Conservation (phyloP, 1,284 basidiomycete genomes). For the Ganoderma lucidum region DNA sequence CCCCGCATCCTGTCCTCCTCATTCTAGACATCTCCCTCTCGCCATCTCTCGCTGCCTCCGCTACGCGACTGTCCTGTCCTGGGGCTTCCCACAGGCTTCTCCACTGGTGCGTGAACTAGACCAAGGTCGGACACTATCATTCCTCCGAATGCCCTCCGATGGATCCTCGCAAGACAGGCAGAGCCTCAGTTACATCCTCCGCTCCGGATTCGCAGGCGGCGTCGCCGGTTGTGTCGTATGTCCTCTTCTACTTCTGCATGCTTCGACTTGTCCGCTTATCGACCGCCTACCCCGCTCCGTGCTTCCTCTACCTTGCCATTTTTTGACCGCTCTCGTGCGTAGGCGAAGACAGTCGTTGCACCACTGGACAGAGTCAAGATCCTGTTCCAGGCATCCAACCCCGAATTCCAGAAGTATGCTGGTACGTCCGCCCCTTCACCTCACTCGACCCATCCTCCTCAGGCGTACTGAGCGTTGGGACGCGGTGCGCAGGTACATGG, state of each 20-base stretch:
- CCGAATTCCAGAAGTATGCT: constrained; percentile 93
- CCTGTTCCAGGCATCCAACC: constrained; percentile 96
- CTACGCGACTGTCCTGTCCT: not conserved
- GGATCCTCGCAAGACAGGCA: constrained; percentile 58
- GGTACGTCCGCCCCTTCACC: constrained; percentile 55
- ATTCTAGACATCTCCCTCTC: not conserved
- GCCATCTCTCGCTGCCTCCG: not conserved
- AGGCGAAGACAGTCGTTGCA: constrained; percentile 98
- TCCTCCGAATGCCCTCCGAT: constrained; percentile 68
- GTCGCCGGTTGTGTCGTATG: constrained; percentile 93
- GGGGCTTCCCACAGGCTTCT: not conserved
- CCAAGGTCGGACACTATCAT: constrained; percentile 6
- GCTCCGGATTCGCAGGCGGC: constrained; percentile 90
- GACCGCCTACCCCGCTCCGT: not conserved
- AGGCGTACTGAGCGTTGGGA: not conserved
- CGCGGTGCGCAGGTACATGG: constrained; percentile 70
- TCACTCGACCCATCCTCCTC: not conserved
- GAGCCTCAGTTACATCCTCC: constrained; percentile 78
- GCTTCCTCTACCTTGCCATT: not conserved
- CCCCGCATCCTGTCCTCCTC: constrained; percentile 2
- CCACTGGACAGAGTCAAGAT: constrained; percentile 99
- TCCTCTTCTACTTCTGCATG: constrained; percentile 31
- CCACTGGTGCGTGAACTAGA: not conserved
- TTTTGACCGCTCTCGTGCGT: constrained; percentile 8
- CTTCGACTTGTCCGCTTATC: not conserved